A percentile compares a stretch with the other conserved stretches of the same genome.
These are phyloP conservation scores for Pistacia vera DNA, from an alignment of 345 rosid species.

Conservation along the genomic window DNA sequence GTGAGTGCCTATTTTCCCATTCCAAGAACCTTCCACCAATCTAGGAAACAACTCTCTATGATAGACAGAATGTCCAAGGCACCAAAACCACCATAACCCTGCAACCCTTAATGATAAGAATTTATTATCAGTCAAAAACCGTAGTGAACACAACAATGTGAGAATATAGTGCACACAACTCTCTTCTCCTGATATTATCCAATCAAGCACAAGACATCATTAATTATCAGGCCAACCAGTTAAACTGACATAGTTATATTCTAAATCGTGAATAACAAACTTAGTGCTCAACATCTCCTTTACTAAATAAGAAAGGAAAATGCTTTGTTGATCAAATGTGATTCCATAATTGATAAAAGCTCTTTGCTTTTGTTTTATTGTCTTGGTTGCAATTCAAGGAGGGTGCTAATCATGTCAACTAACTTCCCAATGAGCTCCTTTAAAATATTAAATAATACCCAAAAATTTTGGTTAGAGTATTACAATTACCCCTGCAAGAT, in stretches of 20 bases:
- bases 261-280: slow-evolving; percentile 19
- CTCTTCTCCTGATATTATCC: neutral
- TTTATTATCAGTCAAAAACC: slow-evolving; percentile 2
- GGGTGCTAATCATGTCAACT: too few relatives aligned
- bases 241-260: neutral
- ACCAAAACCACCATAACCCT: slow-evolving; percentile 96
- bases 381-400: too few relatives aligned
- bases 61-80: slow-evolving; percentile 89
- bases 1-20: slow-evolving; percentile 55
- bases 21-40: slow-evolving; percentile 72
- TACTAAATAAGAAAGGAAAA: neutral
- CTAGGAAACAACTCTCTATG: slow-evolving; percentile 78
- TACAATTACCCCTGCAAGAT: too few relatives aligned
- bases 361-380: too few relatives aligned
- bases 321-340: too few relatives aligned
- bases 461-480: neutral
- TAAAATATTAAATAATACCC: too few relatives aligned
- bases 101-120: slow-evolving; percentile 49
- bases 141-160: neutral
- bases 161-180: neutral
- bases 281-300: slow-evolving; percentile 32
- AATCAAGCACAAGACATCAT: neutral
- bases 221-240: neutral
- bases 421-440: too few relatives aligned
- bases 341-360: too few relatives aligned